Conservation (phyloP, 768 basidiomycete genomes). For the Steccherinum ochraceum region DNA sequence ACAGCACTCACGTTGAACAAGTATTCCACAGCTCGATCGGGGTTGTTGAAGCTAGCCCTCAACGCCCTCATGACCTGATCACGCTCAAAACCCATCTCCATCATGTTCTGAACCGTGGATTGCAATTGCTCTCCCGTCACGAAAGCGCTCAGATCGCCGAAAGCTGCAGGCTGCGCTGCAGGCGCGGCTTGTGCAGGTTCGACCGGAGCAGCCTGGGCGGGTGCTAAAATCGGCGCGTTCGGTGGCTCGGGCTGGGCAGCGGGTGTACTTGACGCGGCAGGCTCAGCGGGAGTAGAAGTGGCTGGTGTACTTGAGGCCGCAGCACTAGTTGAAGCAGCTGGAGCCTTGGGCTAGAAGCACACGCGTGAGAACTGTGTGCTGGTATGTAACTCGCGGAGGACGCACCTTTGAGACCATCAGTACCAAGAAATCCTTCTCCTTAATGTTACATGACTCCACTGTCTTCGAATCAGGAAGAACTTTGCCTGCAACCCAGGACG, state of each 20-base stretch:
- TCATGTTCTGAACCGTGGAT: conserved; percentile 72
- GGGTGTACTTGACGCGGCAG: conserved; percentile 27
- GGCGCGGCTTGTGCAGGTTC: conserved; percentile 25
- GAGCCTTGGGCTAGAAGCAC: neutral
- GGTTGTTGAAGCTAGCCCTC: conserved; percentile 94
- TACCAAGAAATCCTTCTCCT: conserved; percentile 99
- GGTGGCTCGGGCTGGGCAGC: conserved; percentile 29
- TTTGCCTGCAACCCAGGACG: conserved; percentile 55
- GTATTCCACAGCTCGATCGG: conserved; percentile 98
- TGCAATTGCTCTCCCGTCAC: conserved; percentile 74
- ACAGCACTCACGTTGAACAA: conserved; percentile 69
- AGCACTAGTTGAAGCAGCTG: conserved; percentile 26
- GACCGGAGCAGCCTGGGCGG: conserved; percentile 25
- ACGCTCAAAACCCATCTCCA: conserved; percentile 90
- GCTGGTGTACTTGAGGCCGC: conserved; percentile 25
- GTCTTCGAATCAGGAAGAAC: conserved; percentile 85
- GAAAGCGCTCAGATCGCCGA: conserved; percentile 54
- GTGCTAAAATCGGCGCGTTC: conserved; percentile 25
- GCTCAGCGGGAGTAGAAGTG: conserved; percentile 27
- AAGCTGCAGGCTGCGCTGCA: conserved; percentile 24
- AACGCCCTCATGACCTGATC: conserved; percentile 83
- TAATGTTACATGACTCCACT: conserved; percentile 82
- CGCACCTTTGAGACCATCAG: conserved; percentile 95
- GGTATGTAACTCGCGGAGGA: too few species aligned
- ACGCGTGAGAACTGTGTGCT: neutral